Conservation (phyloP, 768 basidiomycete genomes). For the Lactifluus pinguis region DNA sequence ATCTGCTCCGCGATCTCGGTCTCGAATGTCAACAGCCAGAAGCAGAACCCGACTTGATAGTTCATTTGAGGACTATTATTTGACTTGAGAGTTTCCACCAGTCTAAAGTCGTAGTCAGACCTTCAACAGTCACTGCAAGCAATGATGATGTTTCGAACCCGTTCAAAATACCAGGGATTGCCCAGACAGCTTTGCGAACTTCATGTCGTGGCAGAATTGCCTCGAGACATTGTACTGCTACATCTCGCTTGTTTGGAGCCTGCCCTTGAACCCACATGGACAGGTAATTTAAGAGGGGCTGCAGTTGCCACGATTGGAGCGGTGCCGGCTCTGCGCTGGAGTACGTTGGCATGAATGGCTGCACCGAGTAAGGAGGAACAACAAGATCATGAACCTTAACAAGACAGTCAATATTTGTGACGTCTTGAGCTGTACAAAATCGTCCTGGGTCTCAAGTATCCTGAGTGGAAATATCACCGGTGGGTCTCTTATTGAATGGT, state of each 20-base stretch:
- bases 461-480: conserved; percentile 32
- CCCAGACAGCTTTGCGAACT: conserved; percentile 76
- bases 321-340: conserved; percentile 25
- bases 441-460: conserved; percentile 77
- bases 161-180: conserved; percentile 51
- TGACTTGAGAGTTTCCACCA: conserved; percentile 74
- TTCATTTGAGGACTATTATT: conserved; percentile 87
- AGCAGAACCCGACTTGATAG: conserved; percentile 87
- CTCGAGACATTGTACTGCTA: conserved; percentile 87
- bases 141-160: conserved; percentile 39
- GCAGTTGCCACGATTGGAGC: conserved; percentile 23
- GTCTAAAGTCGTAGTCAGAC: conserved; percentile 33
- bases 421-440: conserved; percentile 90
- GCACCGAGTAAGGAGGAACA: conserved; percentile 24
- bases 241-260: conserved; percentile 66
- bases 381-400: conserved; percentile 45
- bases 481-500: not conserved
- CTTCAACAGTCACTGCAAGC: not conserved
- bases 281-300: conserved; percentile 30
- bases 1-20: conserved; percentile 74
- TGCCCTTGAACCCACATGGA: conserved; percentile 28
- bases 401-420: conserved; percentile 83
- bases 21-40: conserved; percentile 94
- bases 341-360: not conserved
- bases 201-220: conserved; percentile 74